Base-by-base conservation (phyloP, 148 eudicot genomes). In the Linanthus parryae region DNA sequence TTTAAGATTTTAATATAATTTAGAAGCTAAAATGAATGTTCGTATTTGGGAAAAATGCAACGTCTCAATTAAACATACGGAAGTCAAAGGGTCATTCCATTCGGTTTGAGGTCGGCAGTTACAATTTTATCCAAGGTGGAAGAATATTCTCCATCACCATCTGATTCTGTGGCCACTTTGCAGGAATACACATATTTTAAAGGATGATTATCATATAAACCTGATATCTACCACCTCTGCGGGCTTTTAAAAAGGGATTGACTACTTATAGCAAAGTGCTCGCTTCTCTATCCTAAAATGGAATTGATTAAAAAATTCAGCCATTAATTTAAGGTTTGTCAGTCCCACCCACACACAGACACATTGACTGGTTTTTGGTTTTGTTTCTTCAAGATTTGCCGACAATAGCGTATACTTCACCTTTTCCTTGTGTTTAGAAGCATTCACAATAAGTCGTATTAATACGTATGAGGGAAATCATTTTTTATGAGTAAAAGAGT, bases 211-310 rank as follows among this genome's bases (percentile, higher is more conserved):
- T 27, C 34, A 27, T 46, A 46, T 8, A 26, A 15, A 27, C 6
- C 35, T 2, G 14, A 47, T 23, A 12, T 30, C 25, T 23, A 11
- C 30, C 29, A 23, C 38, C 19, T 8, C 19, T 49, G 3, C 31
- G 34, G 25, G 20, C 40, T 20, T 19, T 20, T 17, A n/a, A 40
- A 17, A 40, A 40, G 44, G 19, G 20, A 7, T 8, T 40, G 16
- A 33, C 38, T 19, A 20, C 2, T 33, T 20, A 20, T 2, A 23
- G 42, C 24, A 52, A 50, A 52, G 42, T 13, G 8, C 11, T 34
- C 15, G 28, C 34, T 54, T 39, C 46, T 54, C 39, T 24, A 52
- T 38, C 46, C 17, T 16, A 7, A 15, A 26, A 37, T 54, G 16
- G 34, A 26, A 54, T 54, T 4, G 4, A 24, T 38, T 16, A 38